phyloP scores from a whole-genome alignment of 208 protist genomes.

The Trichomonas gallinae region DNA sequence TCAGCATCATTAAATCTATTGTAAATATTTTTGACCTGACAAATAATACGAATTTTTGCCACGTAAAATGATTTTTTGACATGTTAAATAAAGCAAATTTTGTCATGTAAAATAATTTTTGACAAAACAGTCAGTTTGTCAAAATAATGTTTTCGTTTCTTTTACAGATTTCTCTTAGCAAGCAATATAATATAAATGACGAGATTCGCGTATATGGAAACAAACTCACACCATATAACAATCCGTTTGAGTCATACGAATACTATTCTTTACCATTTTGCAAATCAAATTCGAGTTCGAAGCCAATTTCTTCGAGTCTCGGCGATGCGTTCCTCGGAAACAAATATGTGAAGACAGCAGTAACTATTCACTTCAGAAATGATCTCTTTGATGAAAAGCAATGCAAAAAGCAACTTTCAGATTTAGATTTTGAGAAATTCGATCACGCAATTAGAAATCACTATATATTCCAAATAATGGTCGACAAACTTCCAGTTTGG shows the following conservation, averaged over 20 bases:
- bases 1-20: too few relatives aligned
- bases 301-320: background rate
- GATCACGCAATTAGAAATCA: background rate
- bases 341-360: background rate
- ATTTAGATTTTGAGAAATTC: background rate
- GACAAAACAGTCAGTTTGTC: too few relatives aligned
- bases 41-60: too few relatives aligned
- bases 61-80: too few relatives aligned
- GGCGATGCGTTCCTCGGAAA: background rate
- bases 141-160: background rate
- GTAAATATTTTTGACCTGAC: too few relatives aligned
- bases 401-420: background rate
- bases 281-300: too few relatives aligned
- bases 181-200: background rate
- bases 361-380: background rate
- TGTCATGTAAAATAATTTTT: too few relatives aligned
- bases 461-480: background rate
- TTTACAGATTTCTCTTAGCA: background rate
- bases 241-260: background rate
- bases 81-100: too few relatives aligned
- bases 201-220: background rate
- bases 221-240: background rate
- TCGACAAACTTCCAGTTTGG: background rate
- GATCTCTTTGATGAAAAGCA: background rate
- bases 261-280: background rate